A percentile compares a stretch with the other conserved stretches of the same genome.
phyloP scores from a whole-genome alignment of 495 filamentous ascomycete genomes.

The Antarctomyces pellizariae region DNA sequence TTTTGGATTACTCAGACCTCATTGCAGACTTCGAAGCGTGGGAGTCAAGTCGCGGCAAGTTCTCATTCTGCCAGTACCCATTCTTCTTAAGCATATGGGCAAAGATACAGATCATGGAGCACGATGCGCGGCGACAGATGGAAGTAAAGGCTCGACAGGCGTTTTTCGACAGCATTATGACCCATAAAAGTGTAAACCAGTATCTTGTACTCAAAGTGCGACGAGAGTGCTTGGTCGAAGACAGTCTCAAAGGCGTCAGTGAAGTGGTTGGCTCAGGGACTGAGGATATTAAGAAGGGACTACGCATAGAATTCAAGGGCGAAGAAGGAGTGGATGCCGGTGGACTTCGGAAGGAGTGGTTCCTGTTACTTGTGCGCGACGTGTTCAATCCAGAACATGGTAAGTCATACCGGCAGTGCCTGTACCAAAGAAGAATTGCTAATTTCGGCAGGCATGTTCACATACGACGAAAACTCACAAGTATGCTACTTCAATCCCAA shows the following conservation, averaged over 20 bases:
- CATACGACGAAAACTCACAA: slow-evolving; percentile 84
- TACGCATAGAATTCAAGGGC: slow-evolving; percentile 68
- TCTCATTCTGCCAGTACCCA: slow-evolving; percentile 85
- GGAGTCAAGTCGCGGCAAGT: slow-evolving; percentile 52
- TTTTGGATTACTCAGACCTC: slow-evolving; percentile 69
- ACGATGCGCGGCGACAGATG: slow-evolving; percentile 84
- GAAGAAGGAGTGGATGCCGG: slow-evolving; percentile 89
- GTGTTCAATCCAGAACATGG: slow-evolving; percentile 83
- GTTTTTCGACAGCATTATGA: slow-evolving; percentile 74
- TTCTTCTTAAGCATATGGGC: slow-evolving; percentile 86
- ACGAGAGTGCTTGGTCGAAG: slow-evolving; percentile 75
- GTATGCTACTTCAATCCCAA: slow-evolving; percentile 92
- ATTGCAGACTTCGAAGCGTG: slow-evolving; percentile 75
- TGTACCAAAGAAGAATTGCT: background rate
- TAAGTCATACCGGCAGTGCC: slow-evolving; percentile 19
- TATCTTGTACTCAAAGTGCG: slow-evolving; percentile 61
- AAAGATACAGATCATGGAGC: slow-evolving; percentile 80
- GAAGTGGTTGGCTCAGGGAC: slow-evolving; percentile 63
- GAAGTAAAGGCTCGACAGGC: slow-evolving; percentile 72
- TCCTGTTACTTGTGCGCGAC: slow-evolving; percentile 71
- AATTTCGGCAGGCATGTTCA: slow-evolving; percentile 42
- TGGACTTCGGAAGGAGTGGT: slow-evolving; percentile 89
- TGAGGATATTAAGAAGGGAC: slow-evolving; percentile 81
- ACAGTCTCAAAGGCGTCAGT: slow-evolving; percentile 69
- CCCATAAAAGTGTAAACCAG: slow-evolving; percentile 47